Base-by-base conservation (phyloP, 371 early-diverging fungal species). In the Basidiobolus meristosporus region DNA sequence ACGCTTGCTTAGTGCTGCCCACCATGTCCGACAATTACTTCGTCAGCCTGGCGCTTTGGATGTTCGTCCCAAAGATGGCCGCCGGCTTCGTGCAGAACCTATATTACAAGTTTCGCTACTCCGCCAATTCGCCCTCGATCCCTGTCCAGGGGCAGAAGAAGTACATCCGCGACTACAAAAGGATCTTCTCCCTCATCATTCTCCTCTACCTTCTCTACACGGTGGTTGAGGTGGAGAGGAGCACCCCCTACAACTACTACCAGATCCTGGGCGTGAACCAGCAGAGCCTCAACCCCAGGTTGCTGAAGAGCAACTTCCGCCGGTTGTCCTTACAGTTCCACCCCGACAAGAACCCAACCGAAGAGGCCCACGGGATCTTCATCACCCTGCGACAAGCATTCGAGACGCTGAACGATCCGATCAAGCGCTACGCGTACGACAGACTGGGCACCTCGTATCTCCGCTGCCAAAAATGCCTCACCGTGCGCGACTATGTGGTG, bases 251-350 rank as follows among this genome's bases (percentile, higher is more conserved):
- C 31, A 70, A 66, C 26, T 54, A 54, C 48, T 73, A 73, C 39
- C 40, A 59, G 19, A 23, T 51, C 1, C 58, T 70, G 16, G 45
- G 50, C 31, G 31, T 66, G 14, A 36, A 35, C 28, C 56, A 58
- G 7, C 44, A 44, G 21, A 32, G 45, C 9, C 59, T 62, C 35
- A 56, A 60, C 16, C 45, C 51, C 14, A 56, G 53, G 44, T 63
- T 68, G 19, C 62, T 80, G 18, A 59, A 56, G 50, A 46, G 59
- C 18, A 60, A 69, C 39, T 77, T 64, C 45, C 55, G 64, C 31
- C 48, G 54, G 29, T 53, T 76, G 32, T 72, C 73, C 7, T 56
- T 66, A 22, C 53, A 57, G 46, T 74, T 54, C 42, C 83, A 83
- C 57, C 81, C 81, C 17, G 70, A 65, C 46, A 65, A 70, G 33